Conservation (phyloP, 2,329 filamentous ascomycete genomes). For the Mollisia scopiformis region DNA sequence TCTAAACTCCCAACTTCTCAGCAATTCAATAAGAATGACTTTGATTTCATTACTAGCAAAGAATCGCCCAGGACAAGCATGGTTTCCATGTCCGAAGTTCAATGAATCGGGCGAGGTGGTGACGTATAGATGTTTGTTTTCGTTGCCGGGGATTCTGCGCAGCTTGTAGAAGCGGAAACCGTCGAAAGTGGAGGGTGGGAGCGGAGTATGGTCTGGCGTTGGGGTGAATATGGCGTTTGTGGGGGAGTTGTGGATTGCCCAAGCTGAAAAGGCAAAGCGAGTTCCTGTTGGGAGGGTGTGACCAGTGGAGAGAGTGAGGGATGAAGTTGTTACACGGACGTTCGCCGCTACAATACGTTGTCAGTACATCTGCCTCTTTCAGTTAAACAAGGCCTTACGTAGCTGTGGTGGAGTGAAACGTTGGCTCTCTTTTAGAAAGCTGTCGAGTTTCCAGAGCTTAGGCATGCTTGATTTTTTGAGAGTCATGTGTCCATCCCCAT, state of each 20-base stretch:
- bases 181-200: slow-evolving; percentile 22
- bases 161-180: slow-evolving; percentile 30
- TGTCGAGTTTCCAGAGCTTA: slow-evolving; percentile 41
- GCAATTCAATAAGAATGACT: slow-evolving; percentile 48
- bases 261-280: slow-evolving; percentile 35
- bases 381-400: slow-evolving; percentile 24
- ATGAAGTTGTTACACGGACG: slow-evolving; percentile 23
- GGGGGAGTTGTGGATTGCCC: slow-evolving; percentile 31
- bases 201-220: slow-evolving; percentile 27
- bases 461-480: slow-evolving; percentile 33
- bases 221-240: slow-evolving; percentile 27
- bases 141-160: slow-evolving; percentile 26
- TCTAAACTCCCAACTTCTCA: slow-evolving; percentile 39
- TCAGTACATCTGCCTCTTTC: neutral
- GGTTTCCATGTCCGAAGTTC: slow-evolving; percentile 45
- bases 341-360: slow-evolving; percentile 20
- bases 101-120: slow-evolving; percentile 39
- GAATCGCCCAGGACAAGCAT: slow-evolving; percentile 48
- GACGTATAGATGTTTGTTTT: slow-evolving; percentile 38
- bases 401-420: slow-evolving; percentile 39
- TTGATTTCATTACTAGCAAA: slow-evolving; percentile 45
- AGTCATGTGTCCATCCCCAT: slow-evolving; percentile 42
- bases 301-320: slow-evolving; percentile 39
- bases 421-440: slow-evolving; percentile 45
- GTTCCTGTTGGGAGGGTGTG: slow-evolving; percentile 37